Conservation (phyloP, 225 moss, liverwort and hornwort genomes). For the Marchantia polymorpha region DNA sequence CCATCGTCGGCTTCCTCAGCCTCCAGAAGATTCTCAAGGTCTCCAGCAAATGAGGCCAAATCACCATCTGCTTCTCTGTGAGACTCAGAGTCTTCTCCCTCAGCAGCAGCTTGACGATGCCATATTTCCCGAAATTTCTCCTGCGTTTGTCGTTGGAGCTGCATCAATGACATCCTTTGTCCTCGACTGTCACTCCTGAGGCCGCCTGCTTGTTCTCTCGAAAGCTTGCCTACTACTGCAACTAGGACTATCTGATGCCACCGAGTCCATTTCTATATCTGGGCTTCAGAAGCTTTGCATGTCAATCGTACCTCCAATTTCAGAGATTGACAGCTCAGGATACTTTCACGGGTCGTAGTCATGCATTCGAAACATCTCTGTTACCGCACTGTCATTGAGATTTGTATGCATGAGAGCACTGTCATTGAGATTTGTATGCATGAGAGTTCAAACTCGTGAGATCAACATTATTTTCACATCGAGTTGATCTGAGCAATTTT, state of each 20-base stretch:
- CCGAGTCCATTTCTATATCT: conserved; percentile 81
- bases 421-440: too few relatives aligned
- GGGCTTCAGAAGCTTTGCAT: conserved; percentile 85
- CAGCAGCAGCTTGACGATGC: conserved; percentile 88
- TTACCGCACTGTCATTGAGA: background rate
- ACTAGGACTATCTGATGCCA: conserved; percentile 99
- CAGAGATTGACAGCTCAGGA: background rate
- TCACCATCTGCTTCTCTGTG: conserved; percentile 97
- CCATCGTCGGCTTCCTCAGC: conserved; percentile 97
- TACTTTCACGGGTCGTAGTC: background rate
- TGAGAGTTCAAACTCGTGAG: conserved; percentile 64
- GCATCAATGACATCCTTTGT: conserved; percentile 96
- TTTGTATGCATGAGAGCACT: too few relatives aligned
- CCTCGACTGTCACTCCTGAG: conserved; percentile 91
- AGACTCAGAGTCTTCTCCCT: conserved; percentile 94
- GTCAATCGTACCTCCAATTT: conserved; percentile 67
- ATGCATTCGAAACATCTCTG: background rate
- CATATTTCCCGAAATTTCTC: conserved; percentile 99
- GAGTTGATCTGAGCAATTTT: too few relatives aligned
- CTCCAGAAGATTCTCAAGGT: conserved; percentile 94
- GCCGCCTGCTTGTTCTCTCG: conserved; percentile 99
- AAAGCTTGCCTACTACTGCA: conserved; percentile 94
- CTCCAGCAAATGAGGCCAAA: conserved; percentile 96
- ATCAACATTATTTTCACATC: too few relatives aligned
- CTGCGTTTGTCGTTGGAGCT: conserved; percentile 95